These are phyloP conservation scores for Kodamaea sp. DNA, from an alignment of 1,139 yeast species.

Conservation along the genomic window DNA sequence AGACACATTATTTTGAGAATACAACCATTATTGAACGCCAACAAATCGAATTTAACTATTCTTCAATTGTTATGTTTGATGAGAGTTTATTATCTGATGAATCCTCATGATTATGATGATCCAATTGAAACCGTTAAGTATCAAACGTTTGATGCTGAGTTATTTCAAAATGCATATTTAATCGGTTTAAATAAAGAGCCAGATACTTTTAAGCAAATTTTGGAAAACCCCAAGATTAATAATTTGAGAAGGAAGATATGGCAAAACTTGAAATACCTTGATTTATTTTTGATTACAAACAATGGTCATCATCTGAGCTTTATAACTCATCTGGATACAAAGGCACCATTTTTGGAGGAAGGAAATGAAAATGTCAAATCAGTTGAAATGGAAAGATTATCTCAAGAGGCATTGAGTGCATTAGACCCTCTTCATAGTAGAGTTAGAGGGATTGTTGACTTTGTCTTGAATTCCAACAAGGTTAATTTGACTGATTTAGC, in stretches of 20 bases:
- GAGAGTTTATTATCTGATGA: conserved; percentile 6
- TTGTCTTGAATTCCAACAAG: conserved; percentile 4
- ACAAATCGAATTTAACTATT: conserved; percentile 6
- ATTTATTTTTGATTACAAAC: conserved; percentile 25
- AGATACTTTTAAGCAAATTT: conserved; percentile 8
- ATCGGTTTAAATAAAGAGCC: conserved; percentile 19
- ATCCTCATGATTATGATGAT: conserved; percentile 9
- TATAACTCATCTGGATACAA: conserved; percentile 21
- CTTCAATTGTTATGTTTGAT: conserved; percentile 8
- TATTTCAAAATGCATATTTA: conserved; percentile 15
- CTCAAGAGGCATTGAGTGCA: not conserved
- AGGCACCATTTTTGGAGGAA: conserved; percentile 22
- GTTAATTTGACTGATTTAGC: conserved; percentile 9
- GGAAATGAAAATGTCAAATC: conserved; percentile 22
- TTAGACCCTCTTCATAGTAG: conserved; percentile 3
- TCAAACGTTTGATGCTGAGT: conserved; percentile 13
- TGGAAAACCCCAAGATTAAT: conserved; percentile 12
- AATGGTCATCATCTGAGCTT: conserved; percentile 30
- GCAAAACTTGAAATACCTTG: conserved; percentile 23
- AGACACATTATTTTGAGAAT: conserved; percentile 5
- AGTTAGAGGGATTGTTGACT: not conserved
- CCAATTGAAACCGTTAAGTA: conserved; percentile 8
- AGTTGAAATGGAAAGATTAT: conserved; percentile 9
- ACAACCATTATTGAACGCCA: conserved; percentile 5
- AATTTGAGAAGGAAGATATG: conserved; percentile 17